phyloP scores from a whole-genome alignment of 148 eudicot species.

The Chenopodium formosanum region DNA sequence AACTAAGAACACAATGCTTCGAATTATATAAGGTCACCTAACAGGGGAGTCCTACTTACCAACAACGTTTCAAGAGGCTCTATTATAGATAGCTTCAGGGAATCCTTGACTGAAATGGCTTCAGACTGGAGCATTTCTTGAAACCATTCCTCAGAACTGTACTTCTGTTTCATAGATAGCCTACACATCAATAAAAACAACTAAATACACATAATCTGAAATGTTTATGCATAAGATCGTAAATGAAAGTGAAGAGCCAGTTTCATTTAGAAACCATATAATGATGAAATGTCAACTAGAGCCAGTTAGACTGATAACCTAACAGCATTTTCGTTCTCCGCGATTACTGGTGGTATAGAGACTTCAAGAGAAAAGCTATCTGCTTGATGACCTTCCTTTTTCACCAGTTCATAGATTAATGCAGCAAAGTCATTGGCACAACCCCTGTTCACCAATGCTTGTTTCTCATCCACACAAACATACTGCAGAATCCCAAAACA shows the following conservation, averaged over 20 bases:
- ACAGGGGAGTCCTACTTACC: slow-evolving; percentile 41
- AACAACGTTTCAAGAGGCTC: slow-evolving; percentile 54
- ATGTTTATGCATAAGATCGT: neutral
- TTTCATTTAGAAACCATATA: neutral
- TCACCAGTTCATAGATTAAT: slow-evolving; percentile 50
- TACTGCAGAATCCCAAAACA: slow-evolving; percentile 87
- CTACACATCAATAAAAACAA: slow-evolving; percentile 30
- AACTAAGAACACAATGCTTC: slow-evolving; percentile 9
- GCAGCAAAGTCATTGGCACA: slow-evolving; percentile 60
- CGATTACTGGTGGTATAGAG: slow-evolving; percentile 56
- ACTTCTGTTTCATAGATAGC: slow-evolving; percentile 61
- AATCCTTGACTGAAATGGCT: slow-evolving; percentile 63
- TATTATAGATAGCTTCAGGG: slow-evolving; percentile 54
- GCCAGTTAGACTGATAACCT: slow-evolving; percentile 33
- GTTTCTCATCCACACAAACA: slow-evolving; percentile 44
- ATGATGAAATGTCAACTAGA: neutral
- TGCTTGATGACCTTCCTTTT: slow-evolving; percentile 47
- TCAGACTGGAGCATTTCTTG: slow-evolving; percentile 48
- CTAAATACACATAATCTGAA: neutral
- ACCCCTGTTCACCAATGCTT: slow-evolving; percentile 34
- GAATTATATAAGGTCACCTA: neutral
- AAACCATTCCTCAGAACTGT: slow-evolving; percentile 64
- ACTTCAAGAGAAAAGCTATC: slow-evolving; percentile 74
- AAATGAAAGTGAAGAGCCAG: neutral
- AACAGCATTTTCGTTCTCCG: slow-evolving; percentile 60